Evolutionary conservation across 306 rosid genomes (phyloP).

Genomic region (Oemleria cerasiformis): DNA sequence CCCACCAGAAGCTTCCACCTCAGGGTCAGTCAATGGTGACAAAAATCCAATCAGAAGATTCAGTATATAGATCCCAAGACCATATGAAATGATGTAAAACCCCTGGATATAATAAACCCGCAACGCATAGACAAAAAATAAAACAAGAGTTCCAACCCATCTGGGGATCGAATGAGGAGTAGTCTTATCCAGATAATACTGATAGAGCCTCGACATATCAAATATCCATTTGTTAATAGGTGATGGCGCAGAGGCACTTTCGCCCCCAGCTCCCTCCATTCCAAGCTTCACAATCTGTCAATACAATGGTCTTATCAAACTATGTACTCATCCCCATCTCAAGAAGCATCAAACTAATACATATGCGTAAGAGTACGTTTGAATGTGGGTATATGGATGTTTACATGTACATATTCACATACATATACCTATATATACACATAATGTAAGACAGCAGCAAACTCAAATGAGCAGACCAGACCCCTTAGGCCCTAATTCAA

Average conservation of each 20-base stretch:
- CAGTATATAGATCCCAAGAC: constrained; percentile 56
- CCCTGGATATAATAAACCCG: constrained; percentile 60
- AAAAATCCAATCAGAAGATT: constrained; percentile 68
- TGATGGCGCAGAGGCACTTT: constrained; percentile 52
- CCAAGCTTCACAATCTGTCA: constrained; percentile 47
- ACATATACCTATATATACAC: neutral
- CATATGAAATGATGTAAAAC: constrained; percentile 59
- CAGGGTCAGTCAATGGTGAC: constrained; percentile 66
- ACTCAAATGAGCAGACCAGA: neutral
- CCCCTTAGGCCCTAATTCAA: neutral
- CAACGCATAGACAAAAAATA: constrained; percentile 38
- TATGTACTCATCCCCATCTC: neutral
- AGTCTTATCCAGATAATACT: constrained; percentile 59
- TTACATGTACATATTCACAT: neutral
- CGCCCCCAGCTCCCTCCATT: constrained; percentile 82
- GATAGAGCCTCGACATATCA: constrained; percentile 59
- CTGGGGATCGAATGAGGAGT: constrained; percentile 51
- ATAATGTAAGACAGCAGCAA: neutral
- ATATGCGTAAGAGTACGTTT: neutral
- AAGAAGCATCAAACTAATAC: neutral
- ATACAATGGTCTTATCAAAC: constrained; percentile 18
- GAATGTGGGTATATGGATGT: neutral
- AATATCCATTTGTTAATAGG: constrained; percentile 61
- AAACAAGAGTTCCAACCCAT: constrained; percentile 60
- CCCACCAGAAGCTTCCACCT: constrained; percentile 58